Base-by-base conservation (phyloP, 2,329 filamentous ascomycete species). In the Rasamsonia emersonii region DNA sequence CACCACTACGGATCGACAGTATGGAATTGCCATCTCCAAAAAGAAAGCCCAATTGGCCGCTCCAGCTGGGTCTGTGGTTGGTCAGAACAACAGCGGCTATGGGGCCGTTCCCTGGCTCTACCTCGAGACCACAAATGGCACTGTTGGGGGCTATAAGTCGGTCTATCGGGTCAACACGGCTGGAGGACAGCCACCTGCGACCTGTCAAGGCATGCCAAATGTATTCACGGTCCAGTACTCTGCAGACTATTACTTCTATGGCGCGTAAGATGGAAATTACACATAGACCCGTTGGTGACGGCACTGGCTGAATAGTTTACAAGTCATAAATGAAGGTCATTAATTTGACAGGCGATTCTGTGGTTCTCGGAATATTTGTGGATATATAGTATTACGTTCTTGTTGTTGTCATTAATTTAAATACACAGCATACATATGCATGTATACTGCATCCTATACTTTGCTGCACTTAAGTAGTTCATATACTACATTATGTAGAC, bases 151-250 rank as follows among this genome's bases (percentile, higher is more conserved):
- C 26, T 74, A 84, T 44, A 73, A 78, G 54, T 77, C 86, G 54
- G 79, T 94, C 15, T 96, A 89, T 62, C 75, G 89, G 9, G 64
- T 95, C 26, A 72, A 83, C 48, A 96, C 89, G 8, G 86, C 81
- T 1, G 88, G 86, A 16, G 89, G 89, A 8, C 74, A 71, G 28
- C 62, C 86, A 2, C 88, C 88, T 0, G 65, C 72, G 16, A 82
- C 77, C 0, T 96, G 89, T 54, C 55, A 71, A 19, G 82, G 76
- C 8, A 68, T 76, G 67, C 56, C 67, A 0, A 65, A 69, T 8
- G 51, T 59, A 1, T 88, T 95, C 44, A 65, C 79, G 40, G 75
- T 94, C 9, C 68, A 88, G 50, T 95, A 96, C 61, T 70, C 83
- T 18, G 78, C 88, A 24, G 75, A 88, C 71, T 95, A 84, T 47